phyloP scores from a whole-genome alignment of 2,329 filamentous ascomycete genomes.

The Phialocephala sp. region DNA sequence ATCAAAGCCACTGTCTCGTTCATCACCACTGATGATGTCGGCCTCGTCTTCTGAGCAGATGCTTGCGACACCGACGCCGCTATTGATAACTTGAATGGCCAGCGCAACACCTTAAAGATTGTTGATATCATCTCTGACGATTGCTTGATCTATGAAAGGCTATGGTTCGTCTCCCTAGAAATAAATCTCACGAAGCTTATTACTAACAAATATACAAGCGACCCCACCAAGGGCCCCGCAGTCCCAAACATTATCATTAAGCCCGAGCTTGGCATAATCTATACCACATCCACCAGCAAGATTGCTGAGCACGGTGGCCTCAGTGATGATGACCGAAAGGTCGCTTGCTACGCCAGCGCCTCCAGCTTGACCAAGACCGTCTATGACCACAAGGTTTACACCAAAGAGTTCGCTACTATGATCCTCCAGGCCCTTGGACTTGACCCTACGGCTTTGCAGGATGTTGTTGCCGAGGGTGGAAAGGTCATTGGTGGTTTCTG shows the following conservation, averaged over 20 bases:
- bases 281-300: constrained; percentile 38
- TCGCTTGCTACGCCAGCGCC: constrained; percentile 38
- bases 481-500: constrained; percentile 1
- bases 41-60: constrained; percentile 39
- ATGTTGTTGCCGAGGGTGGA: constrained; percentile 22
- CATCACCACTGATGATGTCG: constrained; percentile 39
- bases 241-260: constrained; percentile 42
- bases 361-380: constrained; percentile 28
- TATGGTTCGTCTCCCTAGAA: constrained; percentile 28
- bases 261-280: constrained; percentile 39
- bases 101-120: constrained; percentile 33
- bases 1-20: constrained; percentile 31
- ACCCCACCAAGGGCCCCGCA: constrained; percentile 38
- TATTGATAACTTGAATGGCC: constrained; percentile 34
- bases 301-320: constrained; percentile 42
- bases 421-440: constrained; percentile 42
- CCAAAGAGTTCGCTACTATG: constrained; percentile 36
- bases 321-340: constrained; percentile 37
- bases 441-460: constrained; percentile 28
- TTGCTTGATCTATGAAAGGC: constrained; percentile 31
- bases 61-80: constrained; percentile 31
- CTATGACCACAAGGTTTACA: constrained; percentile 29
- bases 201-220: constrained; percentile 13
- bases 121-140: constrained; percentile 36
- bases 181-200: background rate